Evolutionary conservation across 2,329 filamentous ascomycete species (phyloP).

Genomic region (Pestalotiopsis sp.): DNA sequence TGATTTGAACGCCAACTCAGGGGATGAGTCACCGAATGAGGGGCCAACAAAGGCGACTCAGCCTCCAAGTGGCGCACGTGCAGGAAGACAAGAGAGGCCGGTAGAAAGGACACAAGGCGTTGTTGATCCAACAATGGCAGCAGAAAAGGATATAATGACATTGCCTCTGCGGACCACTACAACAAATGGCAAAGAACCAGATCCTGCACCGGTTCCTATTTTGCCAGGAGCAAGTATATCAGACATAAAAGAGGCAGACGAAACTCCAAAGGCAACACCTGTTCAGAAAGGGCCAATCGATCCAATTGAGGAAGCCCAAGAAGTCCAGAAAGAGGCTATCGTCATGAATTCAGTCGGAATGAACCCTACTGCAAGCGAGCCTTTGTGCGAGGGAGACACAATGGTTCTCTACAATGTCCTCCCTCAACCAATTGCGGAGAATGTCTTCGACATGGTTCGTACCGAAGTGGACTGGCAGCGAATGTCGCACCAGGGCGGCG

Average conservation of each 20-base stretch:
- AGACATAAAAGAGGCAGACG: constrained; percentile 23
- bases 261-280: neutral
- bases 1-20: constrained; percentile 7
- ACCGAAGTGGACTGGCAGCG: constrained; percentile 83
- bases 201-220: neutral
- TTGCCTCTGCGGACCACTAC: constrained; percentile 20
- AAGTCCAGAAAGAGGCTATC: neutral
- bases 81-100: constrained; percentile 4
- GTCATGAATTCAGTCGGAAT: neutral
- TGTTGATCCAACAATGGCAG: constrained; percentile 8
- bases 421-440: constrained; percentile 53
- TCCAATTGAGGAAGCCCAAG: neutral
- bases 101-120: neutral
- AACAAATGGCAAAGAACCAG: constrained; percentile 21
- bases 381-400: constrained; percentile 81
- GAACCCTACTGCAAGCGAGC: constrained; percentile 39
- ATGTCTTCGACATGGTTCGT: constrained; percentile 70
- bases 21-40: constrained; percentile 12
- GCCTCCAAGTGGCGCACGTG: neutral
- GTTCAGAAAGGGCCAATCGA: neutral
- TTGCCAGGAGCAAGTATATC: neutral
- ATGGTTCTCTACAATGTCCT: constrained; percentile 73
- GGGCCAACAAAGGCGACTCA: neutral
- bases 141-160: constrained; percentile 15
- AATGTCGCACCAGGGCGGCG: constrained; percentile 90